Base-by-base conservation (phyloP, 2,329 filamentous ascomycete species). In the Scedosporium dehoogii region DNA sequence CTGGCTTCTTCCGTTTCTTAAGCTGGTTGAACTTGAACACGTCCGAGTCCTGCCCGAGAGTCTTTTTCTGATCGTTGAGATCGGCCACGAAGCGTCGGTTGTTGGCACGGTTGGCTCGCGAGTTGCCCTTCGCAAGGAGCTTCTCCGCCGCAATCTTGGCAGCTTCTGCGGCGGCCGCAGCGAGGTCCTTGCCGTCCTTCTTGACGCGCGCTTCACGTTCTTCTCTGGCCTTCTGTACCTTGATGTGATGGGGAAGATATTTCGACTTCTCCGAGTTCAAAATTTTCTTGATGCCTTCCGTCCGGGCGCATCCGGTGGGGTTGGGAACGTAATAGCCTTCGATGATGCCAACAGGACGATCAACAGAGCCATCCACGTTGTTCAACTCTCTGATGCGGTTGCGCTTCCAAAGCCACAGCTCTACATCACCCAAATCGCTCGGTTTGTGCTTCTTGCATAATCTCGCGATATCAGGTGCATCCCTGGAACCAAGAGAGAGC, bases 1-100 rank as follows among this genome's bases (percentile, higher is more conserved):
- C 94, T 1, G 93, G 92, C 81, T 99, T 99, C 85, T 97, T 99
- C 65, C 94, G 90, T 78, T 97, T 99, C 83, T 97, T 97, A 63
- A 99, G 86, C 78, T 97, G 94, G 75, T 99, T 99, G 83, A 99
- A 99, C 63, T 93, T 90, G 70, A 99, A 85, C 33, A 94, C 91
- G 69, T 97, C 93, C 62, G 92, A 91, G 67, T 96, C 92, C 65
- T 85, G 85, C 61, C 88, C 89, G 21, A 91, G 82, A 12, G 87
- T 89, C 76, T 91, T 91, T 79, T 96, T 96, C 73, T 97, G 92
- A 56, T 94, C 91, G 72, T 96, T 96, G 68, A 99, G 88, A 70
- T 97, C 94, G 62, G 94, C 94, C 66, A 96, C 89, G 65, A 96
- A 88, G 58, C 94, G 91, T 63, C 94, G 91, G 72, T 97, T 97